Percentiles rank a stretch among this genome's conserved stretches.
These are phyloP conservation scores for Chlorella sorokiniana DNA, from an alignment of 139 green algal genomes.

Conservation along the genomic window DNA sequence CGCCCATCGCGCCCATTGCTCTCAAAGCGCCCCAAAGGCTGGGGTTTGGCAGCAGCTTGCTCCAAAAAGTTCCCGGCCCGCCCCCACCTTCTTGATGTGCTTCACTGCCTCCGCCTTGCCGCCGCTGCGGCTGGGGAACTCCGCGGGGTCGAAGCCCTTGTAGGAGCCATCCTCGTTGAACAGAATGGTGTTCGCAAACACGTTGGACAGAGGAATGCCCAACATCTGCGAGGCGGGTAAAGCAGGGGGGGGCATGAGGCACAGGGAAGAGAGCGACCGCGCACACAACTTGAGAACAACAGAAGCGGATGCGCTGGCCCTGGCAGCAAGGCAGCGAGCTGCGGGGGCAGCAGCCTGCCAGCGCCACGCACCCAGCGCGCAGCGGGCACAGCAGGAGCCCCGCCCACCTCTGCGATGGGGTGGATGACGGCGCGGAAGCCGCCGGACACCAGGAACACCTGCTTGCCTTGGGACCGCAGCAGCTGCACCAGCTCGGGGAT, in stretches of 20 bases:
- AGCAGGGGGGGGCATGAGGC: not conserved
- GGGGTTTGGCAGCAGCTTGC: no score
- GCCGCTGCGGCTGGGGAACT: conserved; percentile 90
- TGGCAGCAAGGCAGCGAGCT: not conserved
- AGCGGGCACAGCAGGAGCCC: not conserved
- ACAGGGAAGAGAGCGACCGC: not conserved
- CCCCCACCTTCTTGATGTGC: conserved; percentile 73
- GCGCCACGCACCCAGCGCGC: not conserved
- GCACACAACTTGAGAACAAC: no score
- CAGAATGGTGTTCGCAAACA: conserved; percentile 96
- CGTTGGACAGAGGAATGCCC: conserved; percentile 76
- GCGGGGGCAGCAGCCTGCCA: not conserved
- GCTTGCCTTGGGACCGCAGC: conserved; percentile 66
- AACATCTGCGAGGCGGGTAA: no score
- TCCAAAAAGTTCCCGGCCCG: not conserved
- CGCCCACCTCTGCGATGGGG: conserved; percentile 78
- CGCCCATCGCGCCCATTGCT: no score
- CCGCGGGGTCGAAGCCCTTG: conserved; percentile 89
- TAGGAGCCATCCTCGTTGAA: conserved; percentile 86
- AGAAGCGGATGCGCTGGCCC: not conserved
- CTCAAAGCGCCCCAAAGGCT: no score
- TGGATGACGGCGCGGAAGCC: conserved; percentile 95
- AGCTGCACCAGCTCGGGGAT: conserved; percentile 86
- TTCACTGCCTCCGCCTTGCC: conserved; percentile 90
- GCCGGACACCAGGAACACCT: conserved; percentile 95